Conservation (phyloP, 2,329 filamentous ascomycete genomes). For the Botryotinia convoluta region DNA sequence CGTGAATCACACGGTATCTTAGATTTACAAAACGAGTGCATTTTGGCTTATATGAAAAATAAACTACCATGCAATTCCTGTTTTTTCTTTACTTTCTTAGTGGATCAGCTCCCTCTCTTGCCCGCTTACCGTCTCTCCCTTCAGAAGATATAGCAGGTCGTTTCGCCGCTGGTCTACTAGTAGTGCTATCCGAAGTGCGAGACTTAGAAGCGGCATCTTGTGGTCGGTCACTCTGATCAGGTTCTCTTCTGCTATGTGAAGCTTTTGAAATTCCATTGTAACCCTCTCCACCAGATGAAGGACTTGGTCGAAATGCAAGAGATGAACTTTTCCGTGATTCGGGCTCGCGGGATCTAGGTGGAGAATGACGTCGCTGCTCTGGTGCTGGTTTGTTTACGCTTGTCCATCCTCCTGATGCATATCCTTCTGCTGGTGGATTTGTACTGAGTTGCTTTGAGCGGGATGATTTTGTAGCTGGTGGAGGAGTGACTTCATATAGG, state of each 20-base stretch:
- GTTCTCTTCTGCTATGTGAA: not conserved
- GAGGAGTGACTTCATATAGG: not conserved
- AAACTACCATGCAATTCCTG: not conserved
- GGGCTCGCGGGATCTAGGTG: no score
- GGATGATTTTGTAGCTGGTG: not conserved
- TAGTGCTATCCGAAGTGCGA: not conserved
- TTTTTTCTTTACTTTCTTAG: not conserved
- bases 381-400: not conserved
- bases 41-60: not conserved
- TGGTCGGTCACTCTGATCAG: not conserved
- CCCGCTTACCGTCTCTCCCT: not conserved
- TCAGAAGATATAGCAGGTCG: not conserved
- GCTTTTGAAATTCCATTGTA: not conserved
- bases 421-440: not conserved
- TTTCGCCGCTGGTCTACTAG: not conserved
- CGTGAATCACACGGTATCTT: not conserved
- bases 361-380: not conserved
- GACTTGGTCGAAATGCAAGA: not conserved
- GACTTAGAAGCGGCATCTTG: no score
- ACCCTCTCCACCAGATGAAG: not conserved
- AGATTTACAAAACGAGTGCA: not conserved
- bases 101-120: not conserved
- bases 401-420: not conserved
- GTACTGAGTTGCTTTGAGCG: not conserved
- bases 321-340: not conserved